phyloP scores from a whole-genome alignment of 2,329 filamentous ascomycete genomes.

The Amauroascus verrucosus region DNA sequence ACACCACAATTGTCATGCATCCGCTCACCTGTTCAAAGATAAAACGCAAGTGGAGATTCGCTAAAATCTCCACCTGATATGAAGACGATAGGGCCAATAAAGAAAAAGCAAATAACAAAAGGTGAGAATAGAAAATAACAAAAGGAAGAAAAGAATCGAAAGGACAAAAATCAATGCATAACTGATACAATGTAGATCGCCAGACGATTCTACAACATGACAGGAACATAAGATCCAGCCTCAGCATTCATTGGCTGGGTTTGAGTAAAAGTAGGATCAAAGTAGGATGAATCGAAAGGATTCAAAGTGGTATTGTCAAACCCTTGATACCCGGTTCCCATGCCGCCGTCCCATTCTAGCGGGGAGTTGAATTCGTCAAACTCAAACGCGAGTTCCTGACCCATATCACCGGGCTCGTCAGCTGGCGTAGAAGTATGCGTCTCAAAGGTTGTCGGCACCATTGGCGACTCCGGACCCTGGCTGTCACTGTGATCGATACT shows the following conservation, averaged over 20 bases:
- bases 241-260: conserved; percentile 25
- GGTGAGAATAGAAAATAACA: conserved; percentile 19
- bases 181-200: conserved; percentile 7
- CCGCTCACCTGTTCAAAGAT: background rate
- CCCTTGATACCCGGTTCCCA: conserved; percentile 22
- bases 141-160: conserved; percentile 22
- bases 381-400: conserved; percentile 18
- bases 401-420: conserved; percentile 10
- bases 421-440: conserved; percentile 3
- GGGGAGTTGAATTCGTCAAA: conserved; percentile 15
- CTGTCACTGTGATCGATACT: conserved; percentile 18
- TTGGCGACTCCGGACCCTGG: conserved; percentile 5
- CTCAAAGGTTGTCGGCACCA: conserved; percentile 4
- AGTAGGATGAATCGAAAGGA: conserved; percentile 24
- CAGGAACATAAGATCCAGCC: conserved; percentile 30
- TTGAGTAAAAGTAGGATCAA: conserved; percentile 22
- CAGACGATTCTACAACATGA: conserved; percentile 23
- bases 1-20: background rate
- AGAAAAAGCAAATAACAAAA: conserved; percentile 17
- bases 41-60: conserved; percentile 8
- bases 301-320: conserved; percentile 22
- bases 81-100: conserved; percentile 22
- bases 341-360: conserved; percentile 12
- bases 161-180: conserved; percentile 19
- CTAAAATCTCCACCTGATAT: conserved; percentile 7